A percentile compares a stretch with the other conserved stretches of the same genome.
These are phyloP conservation scores for Clarireedia paspali DNA, from an alignment of 2,329 filamentous ascomycete species.

Conservation along the genomic window DNA sequence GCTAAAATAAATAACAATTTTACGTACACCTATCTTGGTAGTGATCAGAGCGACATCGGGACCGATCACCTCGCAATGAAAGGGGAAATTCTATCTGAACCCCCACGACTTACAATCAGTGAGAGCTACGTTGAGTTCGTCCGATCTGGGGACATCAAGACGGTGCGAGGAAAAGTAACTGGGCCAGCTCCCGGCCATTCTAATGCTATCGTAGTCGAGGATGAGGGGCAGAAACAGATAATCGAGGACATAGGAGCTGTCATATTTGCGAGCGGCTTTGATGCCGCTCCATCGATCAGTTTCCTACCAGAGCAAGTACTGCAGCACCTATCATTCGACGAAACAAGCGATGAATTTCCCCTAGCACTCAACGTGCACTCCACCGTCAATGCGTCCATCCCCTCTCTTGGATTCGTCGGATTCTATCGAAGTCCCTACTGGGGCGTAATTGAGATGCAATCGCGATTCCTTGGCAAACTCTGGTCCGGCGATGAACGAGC, in stretches of 20 bases:
- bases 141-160: slow-evolving; percentile 50
- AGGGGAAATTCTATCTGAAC: slow-evolving; percentile 32
- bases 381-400: slow-evolving; percentile 51
- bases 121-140: slow-evolving; percentile 70
- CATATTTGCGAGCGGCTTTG: slow-evolving; percentile 70
- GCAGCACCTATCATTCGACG: slow-evolving; percentile 48
- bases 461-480: slow-evolving; percentile 54
- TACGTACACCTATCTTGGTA: slow-evolving; percentile 41
- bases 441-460: slow-evolving; percentile 84
- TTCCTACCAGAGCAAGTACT: slow-evolving; percentile 55
- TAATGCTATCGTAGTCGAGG: slow-evolving; percentile 24
- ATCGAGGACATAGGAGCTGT: slow-evolving; percentile 57
- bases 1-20: slow-evolving; percentile 47
- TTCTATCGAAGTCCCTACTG: slow-evolving; percentile 82
- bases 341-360: slow-evolving; percentile 40
- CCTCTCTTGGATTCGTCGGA: slow-evolving; percentile 68
- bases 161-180: slow-evolving; percentile 27
- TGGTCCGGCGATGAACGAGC: slow-evolving; percentile 39
- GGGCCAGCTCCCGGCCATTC: neutral
- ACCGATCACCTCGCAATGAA: slow-evolving; percentile 28
- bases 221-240: slow-evolving; percentile 20
- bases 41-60: slow-evolving; percentile 43
- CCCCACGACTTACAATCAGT: slow-evolving; percentile 60
- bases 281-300: slow-evolving; percentile 52
- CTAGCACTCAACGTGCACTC: slow-evolving; percentile 61